Percentiles rank a stretch among this genome's conserved stretches.
Evolutionary conservation across 164 flowering plant species (phyloP).

Genomic region (Tetrastigma voinierianum): DNA sequence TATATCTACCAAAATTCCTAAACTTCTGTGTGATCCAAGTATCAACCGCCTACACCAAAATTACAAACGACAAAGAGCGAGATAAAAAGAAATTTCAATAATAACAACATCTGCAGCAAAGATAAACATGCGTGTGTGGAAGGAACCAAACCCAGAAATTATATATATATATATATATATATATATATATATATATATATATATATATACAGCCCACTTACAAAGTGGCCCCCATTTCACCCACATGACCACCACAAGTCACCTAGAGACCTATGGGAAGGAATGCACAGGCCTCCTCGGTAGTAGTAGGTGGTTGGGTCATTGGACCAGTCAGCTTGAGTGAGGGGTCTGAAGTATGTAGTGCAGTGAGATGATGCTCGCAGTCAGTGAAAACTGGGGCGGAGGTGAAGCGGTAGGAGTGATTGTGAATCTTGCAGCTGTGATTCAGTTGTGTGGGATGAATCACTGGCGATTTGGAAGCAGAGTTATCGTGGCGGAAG

Average conservation of each 20-base stretch:
- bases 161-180: background rate
- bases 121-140: background rate
- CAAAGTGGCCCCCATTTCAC: background rate
- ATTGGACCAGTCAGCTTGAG: constrained; percentile 9
- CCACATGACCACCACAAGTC: background rate
- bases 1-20: no score
- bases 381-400: constrained; percentile 22
- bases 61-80: no score
- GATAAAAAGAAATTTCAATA: no score
- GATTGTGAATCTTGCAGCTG: constrained; percentile 24
- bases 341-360: constrained; percentile 16
- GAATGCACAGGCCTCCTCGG: background rate
- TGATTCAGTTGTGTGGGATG: constrained; percentile 42
- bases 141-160: background rate
- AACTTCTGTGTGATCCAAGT: no score
- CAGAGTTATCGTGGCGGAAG: constrained; percentile 47
- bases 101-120: background rate
- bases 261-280: background rate
- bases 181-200: no score
- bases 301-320: background rate
- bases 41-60: no score
- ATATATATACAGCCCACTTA: constrained; percentile 3
- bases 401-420: constrained; percentile 5
- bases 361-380: constrained; percentile 19
- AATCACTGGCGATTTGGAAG: constrained; percentile 44